These are phyloP conservation scores for Phytophthora citricola DNA, from an alignment of 352 stramenopile genomes.

Conservation along the genomic window DNA sequence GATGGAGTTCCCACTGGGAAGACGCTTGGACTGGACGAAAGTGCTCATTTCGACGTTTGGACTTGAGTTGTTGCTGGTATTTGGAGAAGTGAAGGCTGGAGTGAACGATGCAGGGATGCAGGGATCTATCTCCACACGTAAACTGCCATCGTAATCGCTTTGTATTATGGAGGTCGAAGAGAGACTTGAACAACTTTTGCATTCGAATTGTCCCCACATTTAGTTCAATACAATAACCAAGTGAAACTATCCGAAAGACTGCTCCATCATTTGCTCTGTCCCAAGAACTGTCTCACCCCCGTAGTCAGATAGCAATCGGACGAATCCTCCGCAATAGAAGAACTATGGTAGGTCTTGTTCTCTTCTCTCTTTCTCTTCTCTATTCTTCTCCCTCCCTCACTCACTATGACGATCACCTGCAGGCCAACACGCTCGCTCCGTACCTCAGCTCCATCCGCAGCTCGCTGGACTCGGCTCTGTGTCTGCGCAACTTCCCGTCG, in stretches of 20 bases:
- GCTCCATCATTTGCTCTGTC: constrained; percentile 2
- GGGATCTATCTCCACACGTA: neutral
- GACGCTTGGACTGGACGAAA: constrained; percentile 34
- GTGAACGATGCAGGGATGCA: neutral
- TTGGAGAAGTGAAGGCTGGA: constrained; percentile 15
- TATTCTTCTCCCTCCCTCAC: neutral
- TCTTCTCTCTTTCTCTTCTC: neutral
- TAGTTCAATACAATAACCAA: neutral
- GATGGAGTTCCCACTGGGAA: constrained; percentile 56
- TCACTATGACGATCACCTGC: neutral
- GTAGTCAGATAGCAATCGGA: constrained; percentile 29
- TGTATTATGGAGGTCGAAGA: neutral
- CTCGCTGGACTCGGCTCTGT: constrained; percentile 93
- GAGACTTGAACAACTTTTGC: too few species aligned
- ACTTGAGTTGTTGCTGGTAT: constrained; percentile 7
- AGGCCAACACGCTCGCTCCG: constrained; percentile 89
- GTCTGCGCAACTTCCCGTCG: constrained; percentile 96
- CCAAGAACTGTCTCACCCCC: constrained; percentile 21
- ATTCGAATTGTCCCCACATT: constrained; percentile 4
- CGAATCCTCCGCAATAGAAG: constrained; percentile 10
- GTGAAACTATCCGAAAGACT: constrained; percentile 2
- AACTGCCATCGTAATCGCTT: constrained; percentile 5
- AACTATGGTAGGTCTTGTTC: constrained; percentile 27
- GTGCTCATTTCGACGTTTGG: constrained; percentile 18
- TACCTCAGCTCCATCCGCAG: constrained; percentile 94